These are phyloP conservation scores for Dictyostelium citrinum DNA, from an alignment of 78 protist genomes.

Conservation along the genomic window DNA sequence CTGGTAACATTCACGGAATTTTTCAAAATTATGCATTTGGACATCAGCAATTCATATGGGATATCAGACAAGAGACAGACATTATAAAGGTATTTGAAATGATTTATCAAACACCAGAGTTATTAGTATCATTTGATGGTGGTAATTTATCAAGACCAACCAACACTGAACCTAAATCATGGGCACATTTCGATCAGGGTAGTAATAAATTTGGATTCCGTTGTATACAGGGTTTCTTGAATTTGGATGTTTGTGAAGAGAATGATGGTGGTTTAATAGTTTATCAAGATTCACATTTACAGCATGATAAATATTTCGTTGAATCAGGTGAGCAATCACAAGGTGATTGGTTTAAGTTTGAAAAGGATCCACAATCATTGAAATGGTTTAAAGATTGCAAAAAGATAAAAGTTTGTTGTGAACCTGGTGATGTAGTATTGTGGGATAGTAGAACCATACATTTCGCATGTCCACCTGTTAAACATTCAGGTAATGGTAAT, in stretches of 20 bases:
- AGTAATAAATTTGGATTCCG: neutral
- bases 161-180: neutral
- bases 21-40: constrained; percentile 29
- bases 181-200: constrained; percentile 67
- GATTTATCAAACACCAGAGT: constrained; percentile 12
- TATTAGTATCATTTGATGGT: constrained; percentile 57
- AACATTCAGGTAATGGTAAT: neutral
- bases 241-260: constrained; percentile 27
- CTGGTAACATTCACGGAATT: constrained; percentile 23
- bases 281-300: constrained; percentile 26
- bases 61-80: constrained; percentile 29
- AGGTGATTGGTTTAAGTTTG: constrained; percentile 56
- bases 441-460: constrained; percentile 69
- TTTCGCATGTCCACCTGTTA: constrained; percentile 31
- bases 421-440: constrained; percentile 48
- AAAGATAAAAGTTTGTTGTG: constrained; percentile 40
- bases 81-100: constrained; percentile 23
- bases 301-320: constrained; percentile 21
- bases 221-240: constrained; percentile 35
- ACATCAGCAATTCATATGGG: constrained; percentile 52
- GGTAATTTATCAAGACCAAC: constrained; percentile 42
- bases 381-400: constrained; percentile 21
- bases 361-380: neutral
- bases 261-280: constrained; percentile 55
- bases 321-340: neutral